Conservation (phyloP, 2,329 filamentous ascomycete species). For the Paecilomyces variotii region DNA sequence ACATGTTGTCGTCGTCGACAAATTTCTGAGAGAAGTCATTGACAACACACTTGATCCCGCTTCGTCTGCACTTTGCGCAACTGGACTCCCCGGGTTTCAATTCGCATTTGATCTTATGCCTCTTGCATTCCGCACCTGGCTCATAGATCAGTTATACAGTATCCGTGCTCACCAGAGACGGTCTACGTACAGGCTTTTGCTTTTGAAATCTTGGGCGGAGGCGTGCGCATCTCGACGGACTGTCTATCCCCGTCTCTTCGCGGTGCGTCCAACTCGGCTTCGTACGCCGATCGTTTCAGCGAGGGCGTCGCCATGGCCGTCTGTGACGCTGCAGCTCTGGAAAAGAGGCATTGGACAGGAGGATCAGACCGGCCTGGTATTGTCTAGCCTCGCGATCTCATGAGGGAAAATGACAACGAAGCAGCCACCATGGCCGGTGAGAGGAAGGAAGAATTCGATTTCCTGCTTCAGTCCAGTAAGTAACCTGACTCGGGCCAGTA, state of each 20-base stretch:
- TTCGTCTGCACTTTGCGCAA: slow-evolving; percentile 44
- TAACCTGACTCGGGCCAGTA: neutral
- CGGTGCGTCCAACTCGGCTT: slow-evolving; percentile 25
- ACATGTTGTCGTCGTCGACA: slow-evolving; percentile 47
- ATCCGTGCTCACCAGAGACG: slow-evolving; percentile 1
- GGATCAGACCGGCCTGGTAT: neutral
- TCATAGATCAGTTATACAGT: neutral
- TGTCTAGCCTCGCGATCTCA: neutral
- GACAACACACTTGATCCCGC: slow-evolving; percentile 45
- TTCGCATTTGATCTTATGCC: slow-evolving; percentile 49
- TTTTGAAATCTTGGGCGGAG: slow-evolving; percentile 31
- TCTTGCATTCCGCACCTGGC: slow-evolving; percentile 42
- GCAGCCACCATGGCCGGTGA: neutral
- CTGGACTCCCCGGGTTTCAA: slow-evolving; percentile 39
- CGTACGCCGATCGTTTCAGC: slow-evolving; percentile 29
- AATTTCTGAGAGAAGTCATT: slow-evolving; percentile 51
- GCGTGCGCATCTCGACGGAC: slow-evolving; percentile 13
- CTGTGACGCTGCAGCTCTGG: slow-evolving; percentile 1
- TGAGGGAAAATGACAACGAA: neutral
- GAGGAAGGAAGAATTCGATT: neutral
- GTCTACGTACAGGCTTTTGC: slow-evolving; percentile 32
- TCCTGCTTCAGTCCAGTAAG: neutral
- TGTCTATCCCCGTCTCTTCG: slow-evolving; percentile 16
- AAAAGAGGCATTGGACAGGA: neutral
- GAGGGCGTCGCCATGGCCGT: slow-evolving; percentile 12